Conservation (phyloP, 202 grass and related monocot species). For the Setaria viridis region DNA sequence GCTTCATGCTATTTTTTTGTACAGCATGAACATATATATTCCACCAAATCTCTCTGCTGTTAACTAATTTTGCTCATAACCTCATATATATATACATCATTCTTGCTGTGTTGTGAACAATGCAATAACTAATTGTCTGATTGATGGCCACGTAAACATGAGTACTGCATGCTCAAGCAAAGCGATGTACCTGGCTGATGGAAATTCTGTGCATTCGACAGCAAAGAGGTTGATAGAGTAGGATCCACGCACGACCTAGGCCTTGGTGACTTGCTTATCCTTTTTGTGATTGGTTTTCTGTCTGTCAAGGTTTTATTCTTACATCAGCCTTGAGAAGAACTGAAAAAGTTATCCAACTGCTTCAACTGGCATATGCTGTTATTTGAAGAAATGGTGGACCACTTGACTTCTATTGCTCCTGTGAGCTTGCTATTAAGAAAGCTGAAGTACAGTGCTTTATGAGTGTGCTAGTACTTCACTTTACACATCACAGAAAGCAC, state of each 20-base stretch:
- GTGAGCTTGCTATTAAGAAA: slow-evolving; percentile 34
- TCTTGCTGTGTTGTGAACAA: slow-evolving; percentile 30
- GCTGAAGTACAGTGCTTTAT: slow-evolving; percentile 20
- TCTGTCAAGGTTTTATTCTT: slow-evolving; percentile 3
- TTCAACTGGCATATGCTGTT: slow-evolving; percentile 12
- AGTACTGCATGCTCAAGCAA: neutral
- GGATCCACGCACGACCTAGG: neutral
- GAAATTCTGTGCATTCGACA: slow-evolving; percentile 11
- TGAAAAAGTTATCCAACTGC: slow-evolving; percentile 30
- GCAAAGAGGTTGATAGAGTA: slow-evolving; percentile 16
- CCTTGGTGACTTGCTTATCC: neutral
- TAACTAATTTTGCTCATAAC: neutral
- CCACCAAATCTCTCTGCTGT: neutral
- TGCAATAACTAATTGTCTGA: slow-evolving; percentile 15
- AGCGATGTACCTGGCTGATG: neutral
- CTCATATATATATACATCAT: neutral
- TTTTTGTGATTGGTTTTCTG: slow-evolving; percentile 27
- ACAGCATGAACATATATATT: neutral
- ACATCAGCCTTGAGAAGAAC: slow-evolving; percentile 14
- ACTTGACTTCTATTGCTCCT: neutral
- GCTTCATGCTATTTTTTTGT: neutral
- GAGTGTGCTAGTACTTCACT: slow-evolving; percentile 11
- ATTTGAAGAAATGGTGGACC: slow-evolving; percentile 29
- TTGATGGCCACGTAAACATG: neutral
- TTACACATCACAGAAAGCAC: slow-evolving; percentile 22